Conservation (phyloP, 192 early-diverging fungal species). For the Entophlyctis luteolus region DNA sequence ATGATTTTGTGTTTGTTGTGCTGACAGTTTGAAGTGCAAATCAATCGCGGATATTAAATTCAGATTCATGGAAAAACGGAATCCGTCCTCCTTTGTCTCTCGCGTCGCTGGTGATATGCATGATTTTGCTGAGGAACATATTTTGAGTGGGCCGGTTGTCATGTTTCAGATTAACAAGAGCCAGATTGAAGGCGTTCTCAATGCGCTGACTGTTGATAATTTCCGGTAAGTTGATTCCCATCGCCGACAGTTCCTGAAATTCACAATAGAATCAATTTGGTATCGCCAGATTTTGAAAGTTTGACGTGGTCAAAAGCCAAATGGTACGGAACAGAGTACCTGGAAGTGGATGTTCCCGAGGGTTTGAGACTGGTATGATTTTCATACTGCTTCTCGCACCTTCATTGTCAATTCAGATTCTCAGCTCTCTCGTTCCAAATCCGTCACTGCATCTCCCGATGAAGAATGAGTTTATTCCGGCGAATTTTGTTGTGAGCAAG, state of each 20-base stretch:
- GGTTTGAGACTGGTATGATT: conserved; percentile 51
- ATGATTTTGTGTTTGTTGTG: neutral
- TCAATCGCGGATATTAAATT: conserved; percentile 43
- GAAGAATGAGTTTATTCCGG: conserved; percentile 84
- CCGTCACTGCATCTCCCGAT: conserved; percentile 63
- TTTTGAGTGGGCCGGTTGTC: conserved; percentile 67
- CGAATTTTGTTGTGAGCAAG: conserved; percentile 63
- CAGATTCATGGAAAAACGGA: conserved; percentile 68
- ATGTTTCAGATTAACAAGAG: conserved; percentile 66
- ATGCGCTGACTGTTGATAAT: conserved; percentile 58
- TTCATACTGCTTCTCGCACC: conserved; percentile 55
- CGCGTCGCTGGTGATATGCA: conserved; percentile 75
- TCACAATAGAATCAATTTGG: conserved; percentile 28
- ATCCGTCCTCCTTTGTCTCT: conserved; percentile 39
- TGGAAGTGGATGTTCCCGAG: conserved; percentile 54
- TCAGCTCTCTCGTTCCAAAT: conserved; percentile 31
- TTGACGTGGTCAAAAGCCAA: conserved; percentile 54
- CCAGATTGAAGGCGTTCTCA: conserved; percentile 59
- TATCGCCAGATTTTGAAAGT: conserved; percentile 39
- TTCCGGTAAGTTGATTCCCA: conserved; percentile 33
- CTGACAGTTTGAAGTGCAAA: neutral
- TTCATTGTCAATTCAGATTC: conserved; percentile 54
- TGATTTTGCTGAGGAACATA: conserved; percentile 62
- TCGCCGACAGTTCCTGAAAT: neutral
- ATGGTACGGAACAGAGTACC: conserved; percentile 82